Evolutionary conservation across 495 filamentous ascomycete species (phyloP), one percentile per base, ranked within the genome.

Genomic region (Aspergillus incahuasiensis): DNA sequence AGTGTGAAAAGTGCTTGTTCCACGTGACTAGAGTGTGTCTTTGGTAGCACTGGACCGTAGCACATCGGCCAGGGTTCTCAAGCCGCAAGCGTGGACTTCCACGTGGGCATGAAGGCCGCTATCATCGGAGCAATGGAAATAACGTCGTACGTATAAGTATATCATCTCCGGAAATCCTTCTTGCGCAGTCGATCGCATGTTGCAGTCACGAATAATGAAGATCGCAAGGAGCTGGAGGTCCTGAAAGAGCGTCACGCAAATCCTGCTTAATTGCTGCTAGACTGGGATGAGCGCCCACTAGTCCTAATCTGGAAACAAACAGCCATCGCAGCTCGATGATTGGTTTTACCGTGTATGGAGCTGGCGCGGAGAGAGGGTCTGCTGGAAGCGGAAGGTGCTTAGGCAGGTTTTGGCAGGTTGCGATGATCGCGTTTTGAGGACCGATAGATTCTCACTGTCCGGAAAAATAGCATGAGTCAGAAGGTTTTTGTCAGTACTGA

Each of bases 1-100:
- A 24, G 6, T 56, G 46, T 24, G 45, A 32, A 39, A 56, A 63
- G 51, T 54, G 60, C 60, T 59, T 63, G 43, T 49, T 54, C 51
- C 45, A 62, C 53, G 55, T 63, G 57, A 47, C 52, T 45, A 3
- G 7, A 15, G 32, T 47, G n/a, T 15, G 43, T 56, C 38, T 48
- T 61, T 48, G 30, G 39, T 45, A 21, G 38, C 32, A 28, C 34
- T 28, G 25, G 25, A 8, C 25, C 8, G 25, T 28, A 28, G 25
- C 25, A 28, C 34, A 41, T 40, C 48, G 9, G 6, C 22, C 19
- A 46, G 51, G 53, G 43, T 66, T 61, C 32, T 22, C 32, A 35
- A 35, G 38, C 13, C 38, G 3, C 59, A 48, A 28, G 19, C 28
- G 38, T 50, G 57, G 48, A 48, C 25, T 44, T 52, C 58, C 58